Base-by-base conservation (phyloP, 306 rosid species). In the Adenanthera pavonina region DNA sequence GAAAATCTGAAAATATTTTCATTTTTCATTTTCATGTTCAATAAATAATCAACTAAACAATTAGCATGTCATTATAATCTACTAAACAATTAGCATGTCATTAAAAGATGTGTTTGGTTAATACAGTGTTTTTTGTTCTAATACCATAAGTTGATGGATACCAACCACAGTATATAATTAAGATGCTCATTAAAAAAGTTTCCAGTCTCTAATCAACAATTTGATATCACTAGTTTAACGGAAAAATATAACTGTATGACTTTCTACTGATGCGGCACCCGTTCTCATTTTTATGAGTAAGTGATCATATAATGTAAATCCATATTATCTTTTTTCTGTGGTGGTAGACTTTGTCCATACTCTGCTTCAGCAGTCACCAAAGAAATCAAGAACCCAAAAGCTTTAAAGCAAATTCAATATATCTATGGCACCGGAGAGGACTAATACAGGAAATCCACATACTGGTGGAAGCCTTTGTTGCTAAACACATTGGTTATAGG, bases 131-230 rank as follows among this genome's bases (percentile, higher is more conserved):
- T 51, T 51, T 78, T 17, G 17, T 54, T 76, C 34, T 33, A 10
- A 35, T 78, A 10, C 47, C 4, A 4, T 17, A 30, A 61, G 33
- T 68, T 67, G 33, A 60, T 41, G 64, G 40, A 8, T 64, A 36
- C 44, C 20, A 11, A 36, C 46, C 47, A 14, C 33, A 20, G 57
- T 65, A 20, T 61, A 14, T 52, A 64, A 68, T 44, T 35, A 80
- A 65, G 76, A 34, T 57, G 67, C 68, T 25, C 76, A 11, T 17
- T 54, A 35, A 72, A 46, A 67, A 77, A 61, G 30, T 46, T 59
- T 73, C 78, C 48, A 17, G 76, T 59, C 36, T 67, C 51, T 74
- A 69, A 60, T 68, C 40, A 10, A 11, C 56, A 56, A 68, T 72
- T 60, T 36, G 30, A 10, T 65, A 17, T 33, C 43, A 41, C 48